These are phyloP conservation scores for Phoma herbarum DNA, from an alignment of 2,329 filamentous ascomycete species.

Conservation along the genomic window DNA sequence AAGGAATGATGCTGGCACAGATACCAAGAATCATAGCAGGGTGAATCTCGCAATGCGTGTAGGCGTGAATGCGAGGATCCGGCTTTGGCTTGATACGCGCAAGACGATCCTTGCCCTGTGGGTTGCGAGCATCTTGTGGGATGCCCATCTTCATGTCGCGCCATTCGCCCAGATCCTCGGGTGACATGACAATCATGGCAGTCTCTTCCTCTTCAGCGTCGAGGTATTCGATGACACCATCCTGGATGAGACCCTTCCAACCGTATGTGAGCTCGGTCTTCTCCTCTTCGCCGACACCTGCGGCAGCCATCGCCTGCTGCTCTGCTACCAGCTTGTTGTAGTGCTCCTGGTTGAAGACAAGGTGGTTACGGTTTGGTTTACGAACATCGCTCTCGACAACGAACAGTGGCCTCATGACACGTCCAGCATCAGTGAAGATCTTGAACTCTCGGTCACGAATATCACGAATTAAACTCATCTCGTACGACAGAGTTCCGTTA, in stretches of 20 bases:
- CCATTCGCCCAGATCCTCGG: slow-evolving; percentile 82
- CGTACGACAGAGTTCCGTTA: slow-evolving; percentile 83
- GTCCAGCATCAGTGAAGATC: slow-evolving; percentile 95
- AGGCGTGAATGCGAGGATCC: slow-evolving; percentile 87
- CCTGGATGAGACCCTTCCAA: slow-evolving; percentile 85
- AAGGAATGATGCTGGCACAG: slow-evolving; percentile 98
- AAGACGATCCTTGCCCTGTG: slow-evolving; percentile 78
- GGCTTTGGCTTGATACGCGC: slow-evolving; percentile 87
- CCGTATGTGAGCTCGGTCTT: slow-evolving; percentile 72
- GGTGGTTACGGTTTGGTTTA: slow-evolving; percentile 75
- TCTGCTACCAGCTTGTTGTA: slow-evolving; percentile 78
- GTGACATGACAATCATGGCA: slow-evolving; percentile 99
- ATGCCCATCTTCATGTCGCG: slow-evolving; percentile 56
- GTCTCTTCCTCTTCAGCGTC: slow-evolving; percentile 99
- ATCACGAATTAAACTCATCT: slow-evolving; percentile 94
- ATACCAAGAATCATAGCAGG: slow-evolving; percentile 99
- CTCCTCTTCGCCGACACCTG: slow-evolving; percentile 67
- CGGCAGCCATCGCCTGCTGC: slow-evolving; percentile 65
- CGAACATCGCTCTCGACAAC: slow-evolving; percentile 87
- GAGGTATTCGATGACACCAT: slow-evolving; percentile 91
- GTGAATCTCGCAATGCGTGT: slow-evolving; percentile 99
- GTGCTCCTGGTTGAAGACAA: slow-evolving; percentile 85
- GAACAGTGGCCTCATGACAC: slow-evolving; percentile 92
- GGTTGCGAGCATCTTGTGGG: slow-evolving; percentile 46
- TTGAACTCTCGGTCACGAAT: slow-evolving; percentile 98